Base-by-base conservation (phyloP, 2,329 filamentous ascomycete species). In the Sarocladium strictum region DNA sequence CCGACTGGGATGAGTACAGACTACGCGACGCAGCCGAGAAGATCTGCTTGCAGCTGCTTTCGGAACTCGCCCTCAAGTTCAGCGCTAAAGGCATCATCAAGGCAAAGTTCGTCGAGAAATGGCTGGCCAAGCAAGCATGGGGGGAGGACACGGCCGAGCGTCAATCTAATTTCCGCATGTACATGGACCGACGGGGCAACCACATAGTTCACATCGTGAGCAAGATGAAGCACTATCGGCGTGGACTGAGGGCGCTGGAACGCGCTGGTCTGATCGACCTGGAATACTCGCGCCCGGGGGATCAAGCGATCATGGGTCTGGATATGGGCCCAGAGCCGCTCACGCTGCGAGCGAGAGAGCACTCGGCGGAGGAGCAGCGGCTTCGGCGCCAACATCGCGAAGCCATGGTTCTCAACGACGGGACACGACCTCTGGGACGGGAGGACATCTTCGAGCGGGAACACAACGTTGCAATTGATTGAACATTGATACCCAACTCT, bases 321-420 rank as follows among this genome's bases (percentile, higher is more conserved):
- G 58, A 10, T 58, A 56, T 32, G 62, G 64, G 9, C 9, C 54
- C 58, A 2, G 68, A 67, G 27, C 61, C 50, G 15, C 32, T 53
- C 4, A 56, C 61, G 5, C 62, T 67, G 29, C 62, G 71, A 33
- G 64, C 67, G 2, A 62, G 76, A 57, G 79, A 82, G 55, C 79
- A 83, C 65, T 83, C 76, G 56, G 75, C 71, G 6, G 84, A 84
- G 64, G 89, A 93, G 67, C 85, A 89, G 63, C 81, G 86, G 53
- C 75, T 92, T 57, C 77, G 90, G 57, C 80, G 91, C 59, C 80
- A 89, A 51, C 81, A 93, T 64, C 80, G 91, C 60, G 90, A 96
- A 72, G 91, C 90, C 3, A 92, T 97, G 81, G 91, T 97, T 19
- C 75, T 96, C 55, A 93, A 91, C 63, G 90, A 96, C 63, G 89